phyloP scores from a whole-genome alignment of 768 basidiomycete genomes.

The Boletus reticuloceps region DNA sequence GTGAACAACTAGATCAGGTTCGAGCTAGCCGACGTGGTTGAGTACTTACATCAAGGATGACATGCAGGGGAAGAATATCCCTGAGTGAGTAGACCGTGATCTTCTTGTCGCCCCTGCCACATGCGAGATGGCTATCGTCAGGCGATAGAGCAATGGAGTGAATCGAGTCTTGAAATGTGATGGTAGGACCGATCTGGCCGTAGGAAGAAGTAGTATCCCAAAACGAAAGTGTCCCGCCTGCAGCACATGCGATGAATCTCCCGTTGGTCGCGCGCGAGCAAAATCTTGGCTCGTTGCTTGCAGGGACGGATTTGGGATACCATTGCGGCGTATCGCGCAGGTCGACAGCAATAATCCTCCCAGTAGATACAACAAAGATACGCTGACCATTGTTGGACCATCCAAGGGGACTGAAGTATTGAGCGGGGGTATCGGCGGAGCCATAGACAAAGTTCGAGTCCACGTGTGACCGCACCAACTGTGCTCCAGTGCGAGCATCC shows the following conservation, averaged over 20 bases:
- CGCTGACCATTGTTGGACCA: not conserved
- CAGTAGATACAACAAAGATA: not conserved
- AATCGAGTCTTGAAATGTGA: too few relatives aligned
- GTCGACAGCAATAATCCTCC: not conserved
- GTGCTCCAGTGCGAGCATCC: not conserved
- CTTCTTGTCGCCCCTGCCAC: too few relatives aligned
- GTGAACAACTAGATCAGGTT: not conserved
- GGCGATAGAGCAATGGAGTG: too few relatives aligned
- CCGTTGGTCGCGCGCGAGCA: not conserved
- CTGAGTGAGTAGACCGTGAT: too few relatives aligned
- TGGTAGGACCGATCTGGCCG: too few relatives aligned
- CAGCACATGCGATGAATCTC: too few relatives aligned
- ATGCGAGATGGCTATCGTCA: too few relatives aligned
- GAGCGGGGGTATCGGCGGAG: not conserved
- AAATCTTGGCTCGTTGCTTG: not conserved
- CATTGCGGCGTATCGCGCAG: not conserved
- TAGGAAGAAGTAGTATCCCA: too few relatives aligned
- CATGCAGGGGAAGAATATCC: too few relatives aligned
- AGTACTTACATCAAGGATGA: constrained; percentile 1
- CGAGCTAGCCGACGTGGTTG: too few relatives aligned
- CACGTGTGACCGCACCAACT: not conserved
- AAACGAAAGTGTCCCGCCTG: too few relatives aligned
- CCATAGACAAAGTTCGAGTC: not conserved
- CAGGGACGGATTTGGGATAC: not conserved
- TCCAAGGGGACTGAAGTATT: not conserved